Evolutionary conservation across 192 early-diverging fungal genomes (phyloP).

Genomic region (Paraglomus brasilianum): DNA sequence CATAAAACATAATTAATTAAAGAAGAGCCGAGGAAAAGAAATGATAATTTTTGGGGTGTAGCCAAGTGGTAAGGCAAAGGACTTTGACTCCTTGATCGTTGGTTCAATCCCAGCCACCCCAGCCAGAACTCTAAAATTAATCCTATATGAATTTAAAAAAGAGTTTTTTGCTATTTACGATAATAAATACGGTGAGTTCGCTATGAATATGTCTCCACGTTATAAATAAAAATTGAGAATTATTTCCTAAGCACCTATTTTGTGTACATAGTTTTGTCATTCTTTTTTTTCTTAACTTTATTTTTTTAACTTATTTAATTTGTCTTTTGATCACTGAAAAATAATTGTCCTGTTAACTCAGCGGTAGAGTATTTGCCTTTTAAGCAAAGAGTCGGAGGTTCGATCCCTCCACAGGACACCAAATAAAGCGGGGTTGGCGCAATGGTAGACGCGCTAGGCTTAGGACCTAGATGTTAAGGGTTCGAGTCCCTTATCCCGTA

Average conservation of each 20-base stretch:
- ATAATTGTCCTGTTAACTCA: slow-evolving; percentile 12
- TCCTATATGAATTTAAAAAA: too few relatives aligned
- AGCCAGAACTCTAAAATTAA: too few relatives aligned
- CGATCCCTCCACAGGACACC: slow-evolving; percentile 22
- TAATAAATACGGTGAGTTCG: too few relatives aligned
- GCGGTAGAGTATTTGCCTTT: slow-evolving; percentile 22
- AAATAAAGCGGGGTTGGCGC: slow-evolving; percentile 4
- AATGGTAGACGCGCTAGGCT: slow-evolving; percentile 8
- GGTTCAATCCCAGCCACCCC: too few relatives aligned
- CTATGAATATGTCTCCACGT: background rate
- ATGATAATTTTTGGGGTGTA: too few relatives aligned
- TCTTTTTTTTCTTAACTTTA: background rate
- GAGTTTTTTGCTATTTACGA: too few relatives aligned
- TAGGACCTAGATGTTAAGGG: slow-evolving; percentile 22
- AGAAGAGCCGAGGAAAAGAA: too few relatives aligned
- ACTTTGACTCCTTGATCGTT: too few relatives aligned
- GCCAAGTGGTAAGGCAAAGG: too few relatives aligned
- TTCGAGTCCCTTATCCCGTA: slow-evolving; percentile 5
- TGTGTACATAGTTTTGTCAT: background rate
- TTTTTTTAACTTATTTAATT: slow-evolving; percentile 1
- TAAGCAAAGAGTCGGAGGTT: slow-evolving; percentile 22
- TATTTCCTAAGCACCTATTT: background rate
- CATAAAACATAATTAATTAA: too few relatives aligned
- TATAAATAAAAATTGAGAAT: background rate
- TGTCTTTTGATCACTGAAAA: background rate